Evolutionary conservation across 1,284 basidiomycete genomes (phyloP).

Genomic region (Spongispora temasekensis): DNA sequence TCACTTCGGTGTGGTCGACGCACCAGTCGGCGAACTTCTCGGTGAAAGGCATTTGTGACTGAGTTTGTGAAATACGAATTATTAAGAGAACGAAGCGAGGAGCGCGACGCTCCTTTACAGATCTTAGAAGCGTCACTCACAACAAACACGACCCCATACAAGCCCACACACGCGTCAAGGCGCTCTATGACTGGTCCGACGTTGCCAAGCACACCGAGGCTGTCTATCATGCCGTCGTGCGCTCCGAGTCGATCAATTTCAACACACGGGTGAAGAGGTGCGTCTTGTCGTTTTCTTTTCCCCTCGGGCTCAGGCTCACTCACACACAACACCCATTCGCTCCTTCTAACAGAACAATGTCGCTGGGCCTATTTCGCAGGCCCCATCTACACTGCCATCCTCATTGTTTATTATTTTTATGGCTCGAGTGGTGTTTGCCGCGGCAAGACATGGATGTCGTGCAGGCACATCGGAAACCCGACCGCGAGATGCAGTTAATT

Average conservation of each 20-base stretch:
- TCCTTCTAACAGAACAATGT: slow-evolving; percentile 54
- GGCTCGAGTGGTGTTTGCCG: slow-evolving; percentile 79
- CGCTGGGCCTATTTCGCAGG: slow-evolving; percentile 74
- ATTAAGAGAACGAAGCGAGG: no score
- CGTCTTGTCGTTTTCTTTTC: slow-evolving; percentile 11
- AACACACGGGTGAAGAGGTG: slow-evolving; percentile 75
- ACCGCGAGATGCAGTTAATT: slow-evolving; percentile 5
- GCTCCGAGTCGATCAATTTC: slow-evolving; percentile 59
- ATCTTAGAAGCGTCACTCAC: slow-evolving; percentile 74
- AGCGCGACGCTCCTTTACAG: no score
- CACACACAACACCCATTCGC: neutral
- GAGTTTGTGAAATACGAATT: no score
- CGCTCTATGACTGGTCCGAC: slow-evolving; percentile 89
- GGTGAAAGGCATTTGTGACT: no score
- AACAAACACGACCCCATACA: slow-evolving; percentile 75
- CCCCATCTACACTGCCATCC: slow-evolving; percentile 75
- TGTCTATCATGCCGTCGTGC: slow-evolving; percentile 77
- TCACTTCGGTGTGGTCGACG: no score
- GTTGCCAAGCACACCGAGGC: slow-evolving; percentile 80
- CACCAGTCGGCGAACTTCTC: no score
- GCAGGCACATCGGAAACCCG: slow-evolving; percentile 43
- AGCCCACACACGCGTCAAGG: slow-evolving; percentile 79
- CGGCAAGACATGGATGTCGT: slow-evolving; percentile 71
- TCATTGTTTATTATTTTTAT: slow-evolving; percentile 77
- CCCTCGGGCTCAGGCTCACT: no score